Evolutionary conservation across 2,329 filamentous ascomycete species (phyloP).

Genomic region (Decorospora gaudefroyi): DNA sequence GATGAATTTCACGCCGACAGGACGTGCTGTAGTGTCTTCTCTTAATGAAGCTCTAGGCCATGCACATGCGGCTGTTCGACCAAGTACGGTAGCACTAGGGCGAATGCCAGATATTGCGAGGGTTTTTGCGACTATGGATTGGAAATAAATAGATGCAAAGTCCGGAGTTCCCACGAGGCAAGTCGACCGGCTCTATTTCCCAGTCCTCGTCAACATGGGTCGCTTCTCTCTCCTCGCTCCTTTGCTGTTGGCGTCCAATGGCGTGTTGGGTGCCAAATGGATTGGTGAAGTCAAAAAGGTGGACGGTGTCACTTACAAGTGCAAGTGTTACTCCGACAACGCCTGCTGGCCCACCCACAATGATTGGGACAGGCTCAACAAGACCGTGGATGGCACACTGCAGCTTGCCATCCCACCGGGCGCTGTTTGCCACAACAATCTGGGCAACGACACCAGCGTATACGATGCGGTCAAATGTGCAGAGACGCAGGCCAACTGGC

Average conservation of each 20-base stretch:
- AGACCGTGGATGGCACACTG: slow-evolving; percentile 35
- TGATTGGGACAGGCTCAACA: slow-evolving; percentile 39
- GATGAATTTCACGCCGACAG: slow-evolving; percentile 1
- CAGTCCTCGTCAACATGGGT: slow-evolving; percentile 28
- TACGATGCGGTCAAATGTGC: slow-evolving; percentile 37
- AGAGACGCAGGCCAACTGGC: slow-evolving; percentile 33
- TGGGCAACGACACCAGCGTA: slow-evolving; percentile 29
- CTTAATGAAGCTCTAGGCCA: slow-evolving; percentile 3
- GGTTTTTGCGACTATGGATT: not conserved
- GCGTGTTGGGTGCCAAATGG: slow-evolving; percentile 30
- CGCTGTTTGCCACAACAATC: slow-evolving; percentile 34
- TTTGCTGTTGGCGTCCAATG: slow-evolving; percentile 25
- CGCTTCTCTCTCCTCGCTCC: slow-evolving; percentile 26
- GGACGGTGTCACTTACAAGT: slow-evolving; percentile 34
- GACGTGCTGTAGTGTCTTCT: slow-evolving; percentile 8
- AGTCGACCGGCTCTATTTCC: slow-evolving; percentile 1
- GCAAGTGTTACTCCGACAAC: slow-evolving; percentile 46
- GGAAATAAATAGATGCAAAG: slow-evolving; percentile 14
- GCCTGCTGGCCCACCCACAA: slow-evolving; percentile 38
- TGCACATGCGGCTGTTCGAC: too few relatives aligned
- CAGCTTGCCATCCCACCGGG: slow-evolving; percentile 38
- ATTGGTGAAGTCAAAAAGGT: slow-evolving; percentile 37
- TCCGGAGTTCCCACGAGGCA: not conserved
- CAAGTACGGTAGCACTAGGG: slow-evolving; percentile 5
- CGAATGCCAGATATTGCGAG: not conserved